These are phyloP conservation scores for Colletotrichum sp. DNA, from an alignment of 2,329 filamentous ascomycete species.

Conservation along the genomic window DNA sequence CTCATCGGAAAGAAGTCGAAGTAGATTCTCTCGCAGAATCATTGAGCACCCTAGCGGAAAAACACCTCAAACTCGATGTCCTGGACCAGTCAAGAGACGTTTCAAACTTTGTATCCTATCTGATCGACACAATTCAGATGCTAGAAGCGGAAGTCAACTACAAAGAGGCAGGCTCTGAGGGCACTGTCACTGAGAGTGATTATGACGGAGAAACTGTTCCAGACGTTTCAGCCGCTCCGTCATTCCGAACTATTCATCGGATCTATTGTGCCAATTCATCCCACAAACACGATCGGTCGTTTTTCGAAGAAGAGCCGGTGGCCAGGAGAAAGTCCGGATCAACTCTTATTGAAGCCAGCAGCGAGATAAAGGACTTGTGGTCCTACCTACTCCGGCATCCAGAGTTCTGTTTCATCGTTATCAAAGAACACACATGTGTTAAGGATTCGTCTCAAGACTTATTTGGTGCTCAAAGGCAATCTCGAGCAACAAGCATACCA, in stretches of 20 bases:
- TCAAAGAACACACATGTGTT: too few relatives aligned
- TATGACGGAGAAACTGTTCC: not conserved
- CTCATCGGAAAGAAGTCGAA: not conserved
- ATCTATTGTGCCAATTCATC: not conserved
- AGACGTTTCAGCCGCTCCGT: accelerated
- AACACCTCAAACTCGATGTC: not conserved
- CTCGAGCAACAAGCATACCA: too few relatives aligned
- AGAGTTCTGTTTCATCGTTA: too few relatives aligned
- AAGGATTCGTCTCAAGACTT: too few relatives aligned
- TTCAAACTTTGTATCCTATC: not conserved
- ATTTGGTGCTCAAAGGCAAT: too few relatives aligned
- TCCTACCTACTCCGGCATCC: accelerated
- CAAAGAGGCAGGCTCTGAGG: accelerated
- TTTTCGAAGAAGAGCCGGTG: too few relatives aligned
- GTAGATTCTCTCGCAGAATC: not conserved
- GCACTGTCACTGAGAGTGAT: accelerated
- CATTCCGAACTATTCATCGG: accelerated
- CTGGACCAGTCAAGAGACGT: accelerated
- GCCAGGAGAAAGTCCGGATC: too few relatives aligned
- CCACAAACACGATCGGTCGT: too few relatives aligned
- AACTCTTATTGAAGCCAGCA: too few relatives aligned
- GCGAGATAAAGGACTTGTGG: accelerated
- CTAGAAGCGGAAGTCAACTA: not conserved
- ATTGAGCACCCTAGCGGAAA: accelerated
- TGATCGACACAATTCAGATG: not conserved